Base-by-base conservation (phyloP, 1,284 basidiomycete species). In the Cutaneotrichosporon arboriforme region DNA sequence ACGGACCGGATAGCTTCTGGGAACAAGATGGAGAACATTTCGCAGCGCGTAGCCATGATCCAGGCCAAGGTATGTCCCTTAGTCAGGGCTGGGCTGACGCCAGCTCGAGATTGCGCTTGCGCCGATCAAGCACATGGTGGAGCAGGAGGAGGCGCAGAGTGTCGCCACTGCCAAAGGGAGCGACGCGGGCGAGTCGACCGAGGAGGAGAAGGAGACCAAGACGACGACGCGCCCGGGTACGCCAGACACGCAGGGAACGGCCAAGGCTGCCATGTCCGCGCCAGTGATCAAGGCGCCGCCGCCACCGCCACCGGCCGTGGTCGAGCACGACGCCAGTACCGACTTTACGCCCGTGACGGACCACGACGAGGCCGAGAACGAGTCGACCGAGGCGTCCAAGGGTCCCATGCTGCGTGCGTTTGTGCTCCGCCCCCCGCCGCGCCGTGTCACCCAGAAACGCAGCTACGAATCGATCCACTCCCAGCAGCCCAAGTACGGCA, bases 41-140 rank as follows among this genome's bases (percentile, higher is more conserved):
- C 62, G 8, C 46, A 57, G 48, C 56, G 65, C 26, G 63, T 68
- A 20, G 60, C 60, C 3, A 47, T 45, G 17, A 68, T 68, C 37
- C 65, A 66, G 50, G 59, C 60, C 17, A 68, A 67, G 62, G 64
- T 65, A 37, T 50, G 61, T 36, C 13, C 12, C 4, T 9, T 4
- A 8, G 2, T 9, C 0, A n/a, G 15, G 10, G 3, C 2, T 12
- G 0, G 8, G 5, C 17, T 49, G 35, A 53, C n/a, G 21, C 2
- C 45, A 62, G 63, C 61, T 64, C 15, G 63, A 64, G 41, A 35
- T 62, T 22, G 63, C 63, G 7, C 55, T 64, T 8, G 36, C 48
- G 1, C 54, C 58, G 3, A 49, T 53, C 22, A 48, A 49, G 26
- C 38, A 57, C 36, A 22, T 49, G 4, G 49, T 22, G 22, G 49